Percentiles rank a stretch among this genome's conserved stretches.
Conservation (phyloP, 2,329 filamentous ascomycete genomes). For the Cladosporium sp. region DNA sequence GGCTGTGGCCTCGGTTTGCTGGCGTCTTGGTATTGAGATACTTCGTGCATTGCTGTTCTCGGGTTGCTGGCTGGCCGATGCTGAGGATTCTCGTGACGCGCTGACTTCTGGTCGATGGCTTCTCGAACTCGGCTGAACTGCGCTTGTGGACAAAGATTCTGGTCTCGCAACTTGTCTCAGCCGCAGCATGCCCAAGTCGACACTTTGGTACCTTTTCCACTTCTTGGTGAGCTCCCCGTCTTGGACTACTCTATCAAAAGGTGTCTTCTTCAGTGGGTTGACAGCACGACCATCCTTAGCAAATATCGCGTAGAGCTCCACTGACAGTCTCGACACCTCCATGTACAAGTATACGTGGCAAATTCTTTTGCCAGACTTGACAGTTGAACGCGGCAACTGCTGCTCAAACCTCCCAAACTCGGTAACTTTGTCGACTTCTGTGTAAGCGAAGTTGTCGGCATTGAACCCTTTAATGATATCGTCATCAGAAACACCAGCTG, state of each 20-base stretch:
- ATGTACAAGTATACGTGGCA: slow-evolving; percentile 9
- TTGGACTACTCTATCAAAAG: background rate
- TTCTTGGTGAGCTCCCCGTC: background rate
- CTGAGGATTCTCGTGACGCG: background rate
- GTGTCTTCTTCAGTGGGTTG: slow-evolving; percentile 2
- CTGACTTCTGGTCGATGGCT: background rate
- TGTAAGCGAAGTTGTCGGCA: slow-evolving; percentile 2
- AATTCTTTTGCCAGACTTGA: background rate
- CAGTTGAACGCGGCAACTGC: background rate
- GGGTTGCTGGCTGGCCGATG: background rate
- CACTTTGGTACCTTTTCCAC: background rate
- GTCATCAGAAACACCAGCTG: slow-evolving; percentile 2
- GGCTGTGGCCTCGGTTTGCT: too few species aligned
- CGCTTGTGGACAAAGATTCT: background rate
- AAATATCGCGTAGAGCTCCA: slow-evolving; percentile 3
- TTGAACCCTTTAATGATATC: background rate
- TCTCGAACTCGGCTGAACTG: background rate
- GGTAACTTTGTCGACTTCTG: slow-evolving; percentile 1
- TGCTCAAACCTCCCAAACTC: slow-evolving; percentile 7
- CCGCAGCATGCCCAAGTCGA: background rate
- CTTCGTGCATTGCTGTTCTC: background rate
- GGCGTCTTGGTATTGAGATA: too few species aligned
- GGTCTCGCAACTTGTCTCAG: slow-evolving; percentile 1
- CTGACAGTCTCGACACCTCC: background rate
- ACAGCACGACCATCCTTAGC: background rate